These are phyloP conservation scores for Aspergillus alliaceus DNA, from an alignment of 2,329 filamentous ascomycete species.

Conservation along the genomic window DNA sequence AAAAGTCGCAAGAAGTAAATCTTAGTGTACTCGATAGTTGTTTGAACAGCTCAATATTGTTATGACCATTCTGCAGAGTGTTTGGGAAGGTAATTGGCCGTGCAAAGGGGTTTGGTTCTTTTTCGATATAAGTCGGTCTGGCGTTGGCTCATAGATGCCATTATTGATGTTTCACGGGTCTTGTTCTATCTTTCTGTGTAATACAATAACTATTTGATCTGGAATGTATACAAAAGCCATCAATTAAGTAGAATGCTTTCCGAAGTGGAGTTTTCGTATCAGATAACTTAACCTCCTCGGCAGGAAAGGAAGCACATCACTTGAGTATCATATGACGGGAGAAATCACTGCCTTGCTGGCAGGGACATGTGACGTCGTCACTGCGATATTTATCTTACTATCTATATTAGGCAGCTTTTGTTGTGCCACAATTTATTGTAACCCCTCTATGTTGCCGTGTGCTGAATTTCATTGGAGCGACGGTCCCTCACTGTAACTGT, in stretches of 20 bases:
- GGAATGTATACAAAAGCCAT: constrained; percentile 8
- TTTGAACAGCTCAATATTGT: constrained; percentile 4
- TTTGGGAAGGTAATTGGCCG: constrained; percentile 12
- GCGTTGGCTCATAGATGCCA: constrained; percentile 23
- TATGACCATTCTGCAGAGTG: constrained; percentile 14
- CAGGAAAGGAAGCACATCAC: too few species aligned
- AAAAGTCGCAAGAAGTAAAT: constrained; percentile 52
- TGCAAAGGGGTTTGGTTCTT: constrained; percentile 11
- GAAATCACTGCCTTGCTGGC: too few species aligned
- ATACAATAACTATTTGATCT: constrained; percentile 4
- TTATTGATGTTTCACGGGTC: constrained; percentile 6
- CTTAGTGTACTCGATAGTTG: constrained; percentile 1
- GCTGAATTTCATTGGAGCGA: not conserved
- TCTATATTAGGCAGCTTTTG: not conserved
- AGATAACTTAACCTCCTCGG: too few species aligned
- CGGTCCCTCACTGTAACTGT: not conserved
- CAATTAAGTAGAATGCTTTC: not conserved
- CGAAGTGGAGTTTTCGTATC: not conserved
- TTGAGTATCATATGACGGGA: too few species aligned
- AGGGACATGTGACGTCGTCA: not conserved
- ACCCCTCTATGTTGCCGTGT: not conserved
- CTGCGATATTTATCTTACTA: not conserved
- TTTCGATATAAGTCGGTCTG: constrained; percentile 17
- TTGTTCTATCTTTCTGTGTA: constrained; percentile 9
- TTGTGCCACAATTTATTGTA: not conserved